Evolutionary conservation across 371 early-diverging fungal genomes (phyloP), one percentile per base, ranked within the genome.

Genomic region (Fennellomyces sp.): DNA sequence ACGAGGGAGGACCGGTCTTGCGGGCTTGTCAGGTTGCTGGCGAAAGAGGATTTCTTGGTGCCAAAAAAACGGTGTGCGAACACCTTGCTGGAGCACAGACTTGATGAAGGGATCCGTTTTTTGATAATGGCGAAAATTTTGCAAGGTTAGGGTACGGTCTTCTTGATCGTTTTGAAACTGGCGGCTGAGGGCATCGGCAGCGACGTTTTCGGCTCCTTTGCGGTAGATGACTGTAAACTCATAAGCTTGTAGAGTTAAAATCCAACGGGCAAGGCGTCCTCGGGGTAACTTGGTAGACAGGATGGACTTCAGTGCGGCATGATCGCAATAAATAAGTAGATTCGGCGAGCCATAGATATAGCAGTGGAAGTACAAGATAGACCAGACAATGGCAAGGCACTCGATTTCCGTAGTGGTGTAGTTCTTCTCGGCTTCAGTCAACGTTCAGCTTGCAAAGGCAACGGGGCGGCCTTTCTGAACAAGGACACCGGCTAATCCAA

Each of bases 101-200:
- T n/a, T n/a, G n/a, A n/a, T n/a, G 35, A 33, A 33, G 6, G 6
- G 35, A 33, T 33, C 13, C 35, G 35, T 33, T 33, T 33, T 6
- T 33, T 33, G 12, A 12, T 29, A 10, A 6, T 23, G 12, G 6
- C 17, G 19, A 17, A 6, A 17, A 23, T 45, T 5, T 27, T 23
- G 51, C 51, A 51, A 5, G 23, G 10, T 29, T n/a, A n/a, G n/a
- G n/a, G n/a, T n/a, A n/a, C n/a, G n/a, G n/a, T n/a, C n/a, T n/a
- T n/a, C n/a, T n/a, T n/a, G n/a, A n/a, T n/a, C n/a, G n/a, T n/a
- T n/a, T n/a, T n/a, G n/a, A n/a, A n/a, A n/a, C n/a, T n/a, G n/a
- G n/a, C 51, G 8, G 51, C 51, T 51, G 5, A 51, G 26, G 5
- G 51, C 51, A 29, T 51, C 51, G 23, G 51, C 51, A 17, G 11